Percentiles rank a stretch among this genome's conserved stretches.
phyloP scores from a whole-genome alignment of 139 green algal species.

The Chlorokybus atmophyticus region DNA sequence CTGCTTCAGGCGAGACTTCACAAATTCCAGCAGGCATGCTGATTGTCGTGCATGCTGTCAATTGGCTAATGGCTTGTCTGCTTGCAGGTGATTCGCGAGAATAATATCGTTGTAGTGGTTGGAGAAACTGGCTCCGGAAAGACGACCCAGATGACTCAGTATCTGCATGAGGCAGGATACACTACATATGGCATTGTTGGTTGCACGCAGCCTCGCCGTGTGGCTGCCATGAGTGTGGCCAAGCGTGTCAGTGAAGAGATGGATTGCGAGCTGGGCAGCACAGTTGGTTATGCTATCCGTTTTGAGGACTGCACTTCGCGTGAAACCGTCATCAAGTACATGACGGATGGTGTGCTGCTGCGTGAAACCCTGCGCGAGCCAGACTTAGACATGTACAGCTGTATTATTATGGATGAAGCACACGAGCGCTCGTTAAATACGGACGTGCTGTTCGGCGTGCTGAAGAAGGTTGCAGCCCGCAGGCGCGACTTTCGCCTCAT shows the following conservation, averaged over 20 bases:
- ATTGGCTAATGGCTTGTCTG: not conserved
- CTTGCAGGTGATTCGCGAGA: slow-evolving; percentile 76
- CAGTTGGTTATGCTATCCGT: slow-evolving; percentile 82
- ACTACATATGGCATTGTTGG: slow-evolving; percentile 67
- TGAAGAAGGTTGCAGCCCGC: slow-evolving; percentile 71
- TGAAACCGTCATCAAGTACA: slow-evolving; percentile 69
- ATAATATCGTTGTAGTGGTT: slow-evolving; percentile 90
- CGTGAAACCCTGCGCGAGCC: slow-evolving; percentile 75
- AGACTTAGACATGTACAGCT: slow-evolving; percentile 66
- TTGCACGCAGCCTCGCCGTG: slow-evolving; percentile 88
- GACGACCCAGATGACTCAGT: slow-evolving; percentile 83
- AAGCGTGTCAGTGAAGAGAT: slow-evolving; percentile 89
- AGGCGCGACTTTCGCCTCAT: slow-evolving; percentile 90
- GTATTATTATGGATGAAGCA: slow-evolving; percentile 79
- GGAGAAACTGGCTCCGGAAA: slow-evolving; percentile 95
- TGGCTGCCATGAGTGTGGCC: slow-evolving; percentile 92
- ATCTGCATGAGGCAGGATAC: slow-evolving; percentile 87
- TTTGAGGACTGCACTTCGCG: slow-evolving; percentile 90
- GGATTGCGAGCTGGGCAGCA: slow-evolving; percentile 54
- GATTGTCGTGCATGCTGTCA: not conserved
- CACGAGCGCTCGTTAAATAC: slow-evolving; percentile 88
- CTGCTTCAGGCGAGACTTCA: slow-evolving; percentile 25
- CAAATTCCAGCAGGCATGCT: slow-evolving; percentile 3
- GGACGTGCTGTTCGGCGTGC: slow-evolving; percentile 93
- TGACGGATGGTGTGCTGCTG: slow-evolving; percentile 74